Base-by-base conservation (phyloP, 441 rosid species). In the Breynia disticha region DNA sequence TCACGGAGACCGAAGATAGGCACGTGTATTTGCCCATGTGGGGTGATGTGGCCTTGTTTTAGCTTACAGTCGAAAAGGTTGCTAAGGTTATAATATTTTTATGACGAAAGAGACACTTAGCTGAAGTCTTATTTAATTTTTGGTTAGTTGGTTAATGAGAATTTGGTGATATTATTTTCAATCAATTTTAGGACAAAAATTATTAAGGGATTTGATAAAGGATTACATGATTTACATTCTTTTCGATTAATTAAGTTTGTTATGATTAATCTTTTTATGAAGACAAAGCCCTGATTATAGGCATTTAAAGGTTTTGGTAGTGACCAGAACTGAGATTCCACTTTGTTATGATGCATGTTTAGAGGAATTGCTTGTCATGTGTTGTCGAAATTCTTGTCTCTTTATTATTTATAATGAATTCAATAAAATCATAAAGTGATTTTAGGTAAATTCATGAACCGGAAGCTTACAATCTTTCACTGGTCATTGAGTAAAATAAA, bases 11-110 rank as follows among this genome's bases (percentile, higher is more conserved):
- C 54, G 9, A 52, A 51, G 55, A 61, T 18, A 38, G 61, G 70
- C 75, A 71, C 64, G 72, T 67, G 79, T 48, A 5, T 17, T 5
- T 12, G 0, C 44, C 61, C 76, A 70, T 56, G 76, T 72, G 74
- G 73, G 57, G 32, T 72, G 71, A 64, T 18, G 71, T 61, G 79
- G 67, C 64, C 54, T 45, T 1, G 17, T 48, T 50, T 2, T 41
- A 41, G 44, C 44, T 41, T 7, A 11, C 5, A 41, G n/a, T 41
- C 1, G 35, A 5, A 28, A 28, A 28, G 8, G 8, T 1, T 9
- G 8, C 5, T 4, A 5, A 4, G 35, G 8, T 28, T 28, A 28
- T 28, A 4, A 28, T 28, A 28, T 28, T 28, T 28, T 0, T 9
- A 2, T 28, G 35, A 28, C 8, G 8, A 28, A 28, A 28, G 35